phyloP scores from a whole-genome alignment of 2,329 filamentous ascomycete species.

The Escovopsis sp. region DNA sequence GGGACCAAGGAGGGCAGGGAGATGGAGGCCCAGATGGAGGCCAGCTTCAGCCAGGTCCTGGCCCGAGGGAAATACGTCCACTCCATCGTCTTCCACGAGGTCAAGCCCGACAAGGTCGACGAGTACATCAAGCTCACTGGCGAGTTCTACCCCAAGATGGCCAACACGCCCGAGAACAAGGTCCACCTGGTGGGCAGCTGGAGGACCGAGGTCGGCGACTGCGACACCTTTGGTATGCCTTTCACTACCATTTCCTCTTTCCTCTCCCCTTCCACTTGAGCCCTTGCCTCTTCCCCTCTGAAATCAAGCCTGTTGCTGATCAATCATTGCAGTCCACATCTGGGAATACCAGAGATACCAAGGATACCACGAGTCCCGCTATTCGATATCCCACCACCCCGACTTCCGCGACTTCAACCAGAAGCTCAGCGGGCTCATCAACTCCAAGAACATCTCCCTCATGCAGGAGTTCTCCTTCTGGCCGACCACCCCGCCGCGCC shows the following conservation, averaged over 20 bases:
- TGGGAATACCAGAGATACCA: constrained; percentile 98
- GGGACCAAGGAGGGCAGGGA: constrained; percentile 91
- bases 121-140: constrained; percentile 87
- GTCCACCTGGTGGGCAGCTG: constrained; percentile 95
- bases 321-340: constrained; percentile 62
- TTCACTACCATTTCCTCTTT: neutral
- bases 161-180: constrained; percentile 71
- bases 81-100: constrained; percentile 90
- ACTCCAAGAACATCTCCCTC: constrained; percentile 69
- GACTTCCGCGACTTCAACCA: constrained; percentile 72
- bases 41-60: constrained; percentile 87
- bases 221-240: constrained; percentile 78
- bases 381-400: constrained; percentile 69
- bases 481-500: constrained; percentile 83
- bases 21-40: constrained; percentile 89
- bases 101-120: constrained; percentile 88
- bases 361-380: constrained; percentile 83
- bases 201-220: constrained; percentile 94
- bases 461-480: constrained; percentile 99
- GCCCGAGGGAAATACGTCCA: constrained; percentile 97
- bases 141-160: constrained; percentile 84
- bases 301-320: constrained; percentile 2
- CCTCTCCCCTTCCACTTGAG: no score
- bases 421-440: constrained; percentile 76
- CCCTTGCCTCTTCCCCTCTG: no score